A percentile compares a stretch with the other conserved stretches of the same genome.
These are phyloP conservation scores for Debaryomyces fabryi DNA, from an alignment of 1,139 yeast genomes.

Conservation along the genomic window DNA sequence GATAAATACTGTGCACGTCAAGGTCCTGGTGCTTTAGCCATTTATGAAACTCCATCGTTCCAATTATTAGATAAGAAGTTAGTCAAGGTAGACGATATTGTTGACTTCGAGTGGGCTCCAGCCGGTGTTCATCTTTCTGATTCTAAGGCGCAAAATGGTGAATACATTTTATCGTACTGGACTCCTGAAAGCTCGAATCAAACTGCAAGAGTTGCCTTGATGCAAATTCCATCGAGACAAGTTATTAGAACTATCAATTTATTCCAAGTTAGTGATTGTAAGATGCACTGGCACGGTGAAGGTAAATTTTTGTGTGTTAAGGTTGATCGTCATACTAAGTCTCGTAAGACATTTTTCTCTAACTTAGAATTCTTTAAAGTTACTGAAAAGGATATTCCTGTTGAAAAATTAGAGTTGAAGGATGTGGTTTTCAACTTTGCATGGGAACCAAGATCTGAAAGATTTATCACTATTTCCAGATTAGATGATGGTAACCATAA, in stretches of 20 bases:
- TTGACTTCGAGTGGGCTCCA: slow-evolving; percentile 96
- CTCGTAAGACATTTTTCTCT: slow-evolving; percentile 88
- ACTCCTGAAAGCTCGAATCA: slow-evolving; percentile 92
- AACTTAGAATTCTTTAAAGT: slow-evolving; percentile 91
- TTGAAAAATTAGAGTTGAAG: slow-evolving; percentile 90
- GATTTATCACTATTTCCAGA: slow-evolving; percentile 79
- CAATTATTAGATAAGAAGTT: slow-evolving; percentile 81
- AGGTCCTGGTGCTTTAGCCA: slow-evolving; percentile 90
- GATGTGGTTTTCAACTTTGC: slow-evolving; percentile 87
- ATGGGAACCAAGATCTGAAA: slow-evolving; percentile 94
- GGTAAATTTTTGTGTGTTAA: slow-evolving; percentile 87
- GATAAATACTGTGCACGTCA: slow-evolving; percentile 95
- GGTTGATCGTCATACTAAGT: slow-evolving; percentile 96
- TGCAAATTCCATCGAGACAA: slow-evolving; percentile 84
- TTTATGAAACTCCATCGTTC: slow-evolving; percentile 76
- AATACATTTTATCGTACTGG: slow-evolving; percentile 87
- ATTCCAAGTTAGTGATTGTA: slow-evolving; percentile 92
- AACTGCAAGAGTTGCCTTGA: slow-evolving; percentile 91
- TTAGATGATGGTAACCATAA: slow-evolving; percentile 64
- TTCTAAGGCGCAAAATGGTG: slow-evolving; percentile 54
- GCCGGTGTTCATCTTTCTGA: slow-evolving; percentile 72
- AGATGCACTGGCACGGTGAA: slow-evolving; percentile 92
- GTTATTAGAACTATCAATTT: slow-evolving; percentile 88
- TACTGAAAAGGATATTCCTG: slow-evolving; percentile 88
- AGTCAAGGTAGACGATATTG: slow-evolving; percentile 80